Conservation (phyloP, 2,329 filamentous ascomycete species). For the Dryadomyces quercus-mongolicae region DNA sequence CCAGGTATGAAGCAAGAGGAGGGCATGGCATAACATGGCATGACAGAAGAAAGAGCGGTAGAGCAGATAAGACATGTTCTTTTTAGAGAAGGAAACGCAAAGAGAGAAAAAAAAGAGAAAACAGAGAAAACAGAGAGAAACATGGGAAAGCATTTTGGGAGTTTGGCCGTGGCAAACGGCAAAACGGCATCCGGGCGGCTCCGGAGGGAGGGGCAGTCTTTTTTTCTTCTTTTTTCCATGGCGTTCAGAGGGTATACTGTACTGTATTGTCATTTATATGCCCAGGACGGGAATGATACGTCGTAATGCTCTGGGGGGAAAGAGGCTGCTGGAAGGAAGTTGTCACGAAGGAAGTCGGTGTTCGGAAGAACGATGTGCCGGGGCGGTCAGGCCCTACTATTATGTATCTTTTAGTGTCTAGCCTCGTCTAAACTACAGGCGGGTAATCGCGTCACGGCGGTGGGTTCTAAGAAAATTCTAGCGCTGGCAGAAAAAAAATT, state of each 20-base stretch:
- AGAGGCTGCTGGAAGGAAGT: not conserved
- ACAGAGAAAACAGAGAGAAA: not conserved
- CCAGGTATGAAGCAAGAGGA: slow-evolving; percentile 8
- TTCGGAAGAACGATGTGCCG: slow-evolving; percentile 3
- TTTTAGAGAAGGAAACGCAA: not conserved
- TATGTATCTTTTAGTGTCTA: not conserved
- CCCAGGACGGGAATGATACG: not conserved
- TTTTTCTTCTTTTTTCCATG: not conserved
- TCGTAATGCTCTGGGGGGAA: not conserved
- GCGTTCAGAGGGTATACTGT: not conserved
- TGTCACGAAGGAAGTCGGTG: not conserved
- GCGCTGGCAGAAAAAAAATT: not conserved
- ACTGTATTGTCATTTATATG: not conserved
- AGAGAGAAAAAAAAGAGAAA: no score
- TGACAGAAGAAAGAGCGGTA: no score
- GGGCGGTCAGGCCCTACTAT: not conserved
- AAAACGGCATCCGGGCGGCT: not conserved
- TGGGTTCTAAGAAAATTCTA: not conserved
- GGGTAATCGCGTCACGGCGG: no score
- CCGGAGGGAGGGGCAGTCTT: not conserved
- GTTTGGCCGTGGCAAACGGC: not conserved
- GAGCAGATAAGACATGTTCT: not conserved
- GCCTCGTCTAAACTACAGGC: no score
- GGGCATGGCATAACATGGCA: not conserved
- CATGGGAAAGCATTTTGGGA: not conserved